Base-by-base conservation (phyloP, 2,329 filamentous ascomycete genomes). In the Rhinocladiella mackenziei region DNA sequence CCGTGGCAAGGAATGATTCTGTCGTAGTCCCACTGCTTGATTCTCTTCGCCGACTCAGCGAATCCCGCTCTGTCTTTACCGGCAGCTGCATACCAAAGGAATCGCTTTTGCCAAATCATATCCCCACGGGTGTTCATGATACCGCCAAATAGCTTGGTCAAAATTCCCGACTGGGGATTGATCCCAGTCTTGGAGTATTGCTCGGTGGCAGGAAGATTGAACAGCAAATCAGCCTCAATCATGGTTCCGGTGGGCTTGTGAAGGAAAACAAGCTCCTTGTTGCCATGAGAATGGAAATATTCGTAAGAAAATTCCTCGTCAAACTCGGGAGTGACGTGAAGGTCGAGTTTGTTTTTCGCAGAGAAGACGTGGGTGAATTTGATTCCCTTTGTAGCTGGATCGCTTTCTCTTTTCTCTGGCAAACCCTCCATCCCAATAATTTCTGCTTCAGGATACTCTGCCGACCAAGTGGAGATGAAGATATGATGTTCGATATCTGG, bases 401-500 rank as follows among this genome's bases (percentile, higher is more conserved):
- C 74, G 53, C 76, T 74, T 47, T 77, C 76, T 29, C 91, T 83
- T 70, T 95, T 94, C 66, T 89, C 87, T 15, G 80, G 81, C 1
- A 98, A 78, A 0, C 86, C 87, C 58, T 91, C 83, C 1, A 87
- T 85, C 1, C 82, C 91, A 58, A 97, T 77, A 35, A 98, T 75
- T 58, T 83, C 81, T 22, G 91, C 89, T 30, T 76, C 65, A 0
- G 91, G 89, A 63, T 80, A 97, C 18, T 80, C 85, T 36, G 77
- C 70, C 58, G 85, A 80, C 91, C 92, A 98, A 36, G 86, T 75
- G 0, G 85, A 83, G 41, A 98, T 64, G 71, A 92, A 94, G 63
- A 98, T 87, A 75, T 98, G 92, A 67, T 98, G 92, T 70, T 98
- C 89, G 39, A 86, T 75, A 64, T 98, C 92, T 1, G 84, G 80